phyloP scores from a whole-genome alignment of 768 basidiomycete genomes.

The Rhodotorula babjevae region DNA sequence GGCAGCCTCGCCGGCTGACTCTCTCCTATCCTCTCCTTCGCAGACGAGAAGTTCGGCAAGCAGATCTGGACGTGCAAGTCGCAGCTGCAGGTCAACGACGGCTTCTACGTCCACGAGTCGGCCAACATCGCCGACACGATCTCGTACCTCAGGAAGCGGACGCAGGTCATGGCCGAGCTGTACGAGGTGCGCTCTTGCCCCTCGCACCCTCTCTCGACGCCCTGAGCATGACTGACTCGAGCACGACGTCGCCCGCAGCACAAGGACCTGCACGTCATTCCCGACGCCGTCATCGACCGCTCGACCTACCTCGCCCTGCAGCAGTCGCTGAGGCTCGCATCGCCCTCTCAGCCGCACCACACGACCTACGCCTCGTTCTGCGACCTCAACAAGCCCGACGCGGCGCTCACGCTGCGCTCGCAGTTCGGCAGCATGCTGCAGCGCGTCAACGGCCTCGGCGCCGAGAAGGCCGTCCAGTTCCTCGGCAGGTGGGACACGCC shows the following conservation, averaged over 20 bases:
- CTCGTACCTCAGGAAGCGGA: slow-evolving; percentile 47
- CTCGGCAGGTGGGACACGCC: slow-evolving; percentile 47
- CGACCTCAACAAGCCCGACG: slow-evolving; percentile 47
- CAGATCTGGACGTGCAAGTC: slow-evolving; percentile 49
- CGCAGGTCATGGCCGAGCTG: slow-evolving; percentile 44
- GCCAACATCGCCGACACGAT: slow-evolving; percentile 47
- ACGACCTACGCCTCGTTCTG: slow-evolving; percentile 46
- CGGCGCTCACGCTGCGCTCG: slow-evolving; percentile 43
- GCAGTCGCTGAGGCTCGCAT: slow-evolving; percentile 36
- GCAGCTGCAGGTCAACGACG: slow-evolving; percentile 48
- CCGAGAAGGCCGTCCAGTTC: slow-evolving; percentile 47
- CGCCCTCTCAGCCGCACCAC: slow-evolving; percentile 28
- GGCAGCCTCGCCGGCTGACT: too few relatives aligned
- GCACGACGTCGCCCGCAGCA: not conserved
- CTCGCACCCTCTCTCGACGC: not conserved
- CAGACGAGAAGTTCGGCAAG: slow-evolving; percentile 41
- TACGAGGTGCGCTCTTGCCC: slow-evolving; percentile 30
- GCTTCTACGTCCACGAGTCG: slow-evolving; percentile 49
- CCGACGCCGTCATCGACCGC: slow-evolving; percentile 45
- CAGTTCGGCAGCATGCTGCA: slow-evolving; percentile 48
- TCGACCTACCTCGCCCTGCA: slow-evolving; percentile 45
- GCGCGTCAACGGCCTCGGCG: slow-evolving; percentile 47
- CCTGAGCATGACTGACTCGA: too few relatives aligned
- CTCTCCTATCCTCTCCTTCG: not conserved
- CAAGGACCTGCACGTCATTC: slow-evolving; percentile 45